Evolutionary conservation across 495 filamentous ascomycete genomes (phyloP).

Genomic region (Lophium mytilinum): DNA sequence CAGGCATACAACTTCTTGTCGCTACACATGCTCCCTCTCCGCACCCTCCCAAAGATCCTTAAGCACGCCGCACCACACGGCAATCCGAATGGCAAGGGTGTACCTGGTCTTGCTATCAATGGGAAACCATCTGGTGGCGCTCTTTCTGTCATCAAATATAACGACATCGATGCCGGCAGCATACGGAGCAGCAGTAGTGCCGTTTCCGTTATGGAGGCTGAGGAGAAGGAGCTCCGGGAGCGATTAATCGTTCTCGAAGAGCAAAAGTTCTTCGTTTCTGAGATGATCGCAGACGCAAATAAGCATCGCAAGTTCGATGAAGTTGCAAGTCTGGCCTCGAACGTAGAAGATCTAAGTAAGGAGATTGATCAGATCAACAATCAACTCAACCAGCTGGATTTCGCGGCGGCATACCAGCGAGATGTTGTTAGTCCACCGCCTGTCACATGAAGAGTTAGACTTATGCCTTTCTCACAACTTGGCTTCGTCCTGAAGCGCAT

Average conservation of each 20-base stretch:
- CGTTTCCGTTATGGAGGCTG: constrained; percentile 66
- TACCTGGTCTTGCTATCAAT: constrained; percentile 21
- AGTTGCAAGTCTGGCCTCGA: constrained; percentile 67
- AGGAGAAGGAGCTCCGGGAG: constrained; percentile 82
- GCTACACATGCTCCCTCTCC: constrained; percentile 85
- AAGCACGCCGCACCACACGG: constrained; percentile 55
- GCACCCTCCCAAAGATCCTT: constrained; percentile 73
- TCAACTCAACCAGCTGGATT: constrained; percentile 49
- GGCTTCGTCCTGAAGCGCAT: too few relatives aligned
- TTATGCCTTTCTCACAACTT: too few relatives aligned
- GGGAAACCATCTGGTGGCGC: constrained; percentile 41
- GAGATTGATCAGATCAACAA: constrained; percentile 67
- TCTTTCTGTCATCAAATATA: constrained; percentile 53
- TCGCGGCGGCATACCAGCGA: constrained; percentile 32
- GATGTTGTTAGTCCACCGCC: constrained; percentile 9
- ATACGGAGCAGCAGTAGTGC: constrained; percentile 27
- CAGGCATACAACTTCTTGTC: constrained; percentile 79
- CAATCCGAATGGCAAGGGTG: constrained; percentile 1
- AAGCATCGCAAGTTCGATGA: constrained; percentile 83
- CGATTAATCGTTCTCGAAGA: constrained; percentile 86
- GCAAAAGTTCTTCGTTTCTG: constrained; percentile 81
- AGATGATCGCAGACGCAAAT: constrained; percentile 79
- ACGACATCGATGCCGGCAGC: constrained; percentile 46
- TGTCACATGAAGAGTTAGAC: background rate
- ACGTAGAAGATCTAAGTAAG: constrained; percentile 71